These are phyloP conservation scores for Xylariomycetidae sp. DNA, from an alignment of 2,329 filamentous ascomycete species.

Conservation along the genomic window DNA sequence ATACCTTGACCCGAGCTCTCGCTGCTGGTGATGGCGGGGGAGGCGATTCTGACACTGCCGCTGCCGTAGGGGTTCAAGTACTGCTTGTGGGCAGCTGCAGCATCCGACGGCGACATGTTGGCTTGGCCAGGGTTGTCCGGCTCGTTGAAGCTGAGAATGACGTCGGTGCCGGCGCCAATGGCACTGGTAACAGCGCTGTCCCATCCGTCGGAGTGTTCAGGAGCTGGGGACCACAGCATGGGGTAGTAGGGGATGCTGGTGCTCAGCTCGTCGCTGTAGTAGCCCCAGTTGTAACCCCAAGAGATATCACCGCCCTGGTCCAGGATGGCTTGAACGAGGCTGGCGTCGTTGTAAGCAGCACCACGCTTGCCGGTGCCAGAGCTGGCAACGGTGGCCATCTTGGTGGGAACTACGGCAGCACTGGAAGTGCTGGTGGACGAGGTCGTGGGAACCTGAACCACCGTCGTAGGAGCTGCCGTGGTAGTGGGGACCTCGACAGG, in stretches of 20 bases:
- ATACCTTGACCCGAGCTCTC: slow-evolving; percentile 43
- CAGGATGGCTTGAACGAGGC: slow-evolving; percentile 19
- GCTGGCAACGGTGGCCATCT: neutral
- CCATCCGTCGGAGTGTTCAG: slow-evolving; percentile 45
- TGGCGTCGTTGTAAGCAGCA: slow-evolving; percentile 28
- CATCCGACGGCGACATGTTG: slow-evolving; percentile 46
- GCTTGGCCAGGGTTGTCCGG: slow-evolving; percentile 56
- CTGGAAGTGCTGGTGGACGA: slow-evolving; percentile 5
- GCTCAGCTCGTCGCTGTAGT: slow-evolving; percentile 26
- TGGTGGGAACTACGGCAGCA: slow-evolving; percentile 5
- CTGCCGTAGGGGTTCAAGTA: slow-evolving; percentile 51
- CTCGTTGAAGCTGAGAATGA: slow-evolving; percentile 67
- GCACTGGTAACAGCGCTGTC: slow-evolving; percentile 40
- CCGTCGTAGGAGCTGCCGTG: neutral
- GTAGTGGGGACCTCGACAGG: slow-evolving; percentile 1
- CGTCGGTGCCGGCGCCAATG: slow-evolving; percentile 46
- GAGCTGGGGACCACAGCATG: slow-evolving; percentile 54
- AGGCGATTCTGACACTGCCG: slow-evolving; percentile 47
- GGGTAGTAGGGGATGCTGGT: slow-evolving; percentile 54
- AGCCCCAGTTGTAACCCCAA: slow-evolving; percentile 30
- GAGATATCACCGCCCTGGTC: slow-evolving; percentile 17
- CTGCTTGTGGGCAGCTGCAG: slow-evolving; percentile 47
- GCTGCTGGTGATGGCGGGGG: slow-evolving; percentile 59
- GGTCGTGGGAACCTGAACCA: neutral
- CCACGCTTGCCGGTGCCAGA: slow-evolving; percentile 22